Conservation (phyloP, 352 stramenopile genomes). For the Blastocystis sp. region DNA sequence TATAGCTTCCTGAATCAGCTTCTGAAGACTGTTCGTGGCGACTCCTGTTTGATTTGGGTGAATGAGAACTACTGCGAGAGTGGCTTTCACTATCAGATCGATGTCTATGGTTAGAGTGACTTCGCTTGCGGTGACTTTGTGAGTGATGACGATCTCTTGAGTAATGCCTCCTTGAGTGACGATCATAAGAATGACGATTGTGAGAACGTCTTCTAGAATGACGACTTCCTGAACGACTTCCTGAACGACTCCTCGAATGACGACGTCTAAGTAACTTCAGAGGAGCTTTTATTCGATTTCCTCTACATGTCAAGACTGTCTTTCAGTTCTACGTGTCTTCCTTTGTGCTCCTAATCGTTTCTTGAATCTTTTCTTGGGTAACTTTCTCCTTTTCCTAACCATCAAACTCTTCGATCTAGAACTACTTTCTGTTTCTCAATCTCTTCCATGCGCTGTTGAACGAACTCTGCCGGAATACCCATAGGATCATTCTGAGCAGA, state of each 20-base stretch:
- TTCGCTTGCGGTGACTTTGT: not conserved
- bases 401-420: not conserved
- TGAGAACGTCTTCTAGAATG: not conserved
- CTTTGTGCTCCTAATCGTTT: not conserved
- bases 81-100: not conserved
- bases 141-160: not conserved
- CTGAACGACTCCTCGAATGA: not conserved
- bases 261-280: not conserved
- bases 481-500: slow-evolving; percentile 60
- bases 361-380: slow-evolving; percentile 40
- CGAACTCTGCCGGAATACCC: slow-evolving; percentile 58
- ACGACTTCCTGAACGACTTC: not conserved
- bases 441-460: slow-evolving; percentile 61
- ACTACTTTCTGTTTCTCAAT: slow-evolving; percentile 60
- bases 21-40: no score
- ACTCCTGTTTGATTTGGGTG: no score
- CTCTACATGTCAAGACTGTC: not conserved
- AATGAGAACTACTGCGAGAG: no score
- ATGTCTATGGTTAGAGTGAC: not conserved
- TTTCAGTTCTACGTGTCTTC: not conserved
- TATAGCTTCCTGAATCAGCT: not conserved
- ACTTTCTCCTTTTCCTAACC: not conserved
- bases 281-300: not conserved
- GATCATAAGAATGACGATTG: slow-evolving; percentile 3
- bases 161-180: not conserved